Base-by-base conservation (phyloP, 768 basidiomycete species). In the Lactarius quietus region DNA sequence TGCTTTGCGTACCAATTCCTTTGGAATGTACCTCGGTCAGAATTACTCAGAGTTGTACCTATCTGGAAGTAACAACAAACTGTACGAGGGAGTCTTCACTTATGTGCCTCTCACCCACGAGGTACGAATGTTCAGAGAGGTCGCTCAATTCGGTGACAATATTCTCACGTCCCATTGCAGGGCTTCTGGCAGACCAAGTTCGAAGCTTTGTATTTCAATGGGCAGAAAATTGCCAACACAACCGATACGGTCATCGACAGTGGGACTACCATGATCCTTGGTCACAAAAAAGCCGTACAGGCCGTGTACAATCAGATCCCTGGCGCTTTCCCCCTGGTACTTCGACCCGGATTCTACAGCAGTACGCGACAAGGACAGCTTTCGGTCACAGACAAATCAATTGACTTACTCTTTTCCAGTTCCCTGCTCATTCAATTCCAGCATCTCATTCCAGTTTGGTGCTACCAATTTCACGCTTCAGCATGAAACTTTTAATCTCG, bases 11-110 rank as follows among this genome's bases (percentile, higher is more conserved):
- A 77, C 29, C 70, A 77, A 54, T 73, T 78, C 43, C 66, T 85
- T 86, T 64, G 78, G 80, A 33, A 78, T 86, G 69, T 81, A 82
- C 63, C 75, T 86, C 52, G 70, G 78, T 10, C 28, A 73, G 14
- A 70, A 73, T 12, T 77, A 76, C 36, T 29, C 62, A 1, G 62
- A 67, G 35, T 62, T 67, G 9, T 59, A 18, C 31, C 12, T 67
- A n/a, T 62, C 62, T 31, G 66, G 66, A 6, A 41, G 36, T 28
- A 59, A 67, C 39, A 26, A 28, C 6, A 29, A 12, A 1, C 57
- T 53, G 4, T n/a, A 43, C 29, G 33, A n/a, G 1, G 57, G 45
- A 26, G 51, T 53, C 57, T 67, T 67, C 57, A 63, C 66, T 48
- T 63, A 33, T 48, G 20, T 67, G n/a, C 5, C 38, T 1, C 1